phyloP scores from a whole-genome alignment of 2,329 filamentous ascomycete genomes.

The Pseudogymnoascus pannorum region DNA sequence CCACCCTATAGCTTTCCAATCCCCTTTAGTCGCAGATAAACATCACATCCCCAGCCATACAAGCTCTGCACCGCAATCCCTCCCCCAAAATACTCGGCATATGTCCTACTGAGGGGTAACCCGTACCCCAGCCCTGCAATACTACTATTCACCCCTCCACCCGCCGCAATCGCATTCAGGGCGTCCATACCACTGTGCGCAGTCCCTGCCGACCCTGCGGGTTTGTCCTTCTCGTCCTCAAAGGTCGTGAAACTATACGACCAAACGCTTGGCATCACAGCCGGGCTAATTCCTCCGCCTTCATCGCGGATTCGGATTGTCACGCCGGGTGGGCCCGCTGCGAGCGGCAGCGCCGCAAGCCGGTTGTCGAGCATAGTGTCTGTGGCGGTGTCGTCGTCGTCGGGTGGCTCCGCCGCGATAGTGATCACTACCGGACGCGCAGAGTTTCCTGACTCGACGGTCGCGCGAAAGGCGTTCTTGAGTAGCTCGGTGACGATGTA shows the following conservation, averaged over 20 bases:
- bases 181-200: constrained; percentile 52
- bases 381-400: not conserved
- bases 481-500: constrained; percentile 95
- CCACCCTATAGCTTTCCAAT: constrained; percentile 37
- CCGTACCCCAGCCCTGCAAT: constrained; percentile 94
- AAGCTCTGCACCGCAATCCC: constrained; percentile 92
- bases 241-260: constrained; percentile 97
- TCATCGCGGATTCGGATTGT: constrained; percentile 93
- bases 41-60: constrained; percentile 75
- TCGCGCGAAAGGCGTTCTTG: constrained; percentile 94
- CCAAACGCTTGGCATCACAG: constrained; percentile 83
- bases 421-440: constrained; percentile 84
- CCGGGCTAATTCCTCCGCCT: constrained; percentile 85
- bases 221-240: constrained; percentile 46
- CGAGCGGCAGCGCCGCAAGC: constrained; percentile 45
- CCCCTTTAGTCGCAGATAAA: constrained; percentile 58
- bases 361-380: constrained; percentile 11
- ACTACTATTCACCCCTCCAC: constrained; percentile 61
- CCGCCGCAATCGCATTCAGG: constrained; percentile 67
- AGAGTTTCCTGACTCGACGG: constrained; percentile 74
- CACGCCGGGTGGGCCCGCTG: constrained; percentile 69
- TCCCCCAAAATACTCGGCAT: constrained; percentile 96
- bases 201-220: constrained; percentile 37
- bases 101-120: constrained; percentile 80
- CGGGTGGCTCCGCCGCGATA: constrained; percentile 58